These are phyloP conservation scores for Camelina laxa DNA, from an alignment of 345 rosid species.

Conservation along the genomic window DNA sequence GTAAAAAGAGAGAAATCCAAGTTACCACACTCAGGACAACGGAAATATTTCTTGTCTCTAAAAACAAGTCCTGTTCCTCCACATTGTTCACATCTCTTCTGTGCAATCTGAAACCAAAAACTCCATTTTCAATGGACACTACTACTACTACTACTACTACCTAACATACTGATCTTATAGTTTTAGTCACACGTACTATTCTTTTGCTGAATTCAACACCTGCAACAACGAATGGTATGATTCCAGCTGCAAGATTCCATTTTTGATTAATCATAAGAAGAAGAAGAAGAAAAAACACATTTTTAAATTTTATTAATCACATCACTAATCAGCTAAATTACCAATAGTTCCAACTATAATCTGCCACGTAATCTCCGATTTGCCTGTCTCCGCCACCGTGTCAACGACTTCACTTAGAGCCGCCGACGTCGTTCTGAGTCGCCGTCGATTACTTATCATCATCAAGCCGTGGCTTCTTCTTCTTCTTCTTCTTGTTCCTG, in stretches of 20 bases:
- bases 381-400: conserved; percentile 49
- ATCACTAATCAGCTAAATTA: conserved; percentile 28
- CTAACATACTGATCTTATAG: neutral
- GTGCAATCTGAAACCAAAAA: conserved; percentile 65
- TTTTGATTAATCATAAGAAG: conserved; percentile 28
- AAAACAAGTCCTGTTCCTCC: conserved; percentile 77
- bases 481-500: conserved; percentile 29
- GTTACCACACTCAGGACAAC: conserved; percentile 71
- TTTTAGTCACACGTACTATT: conserved; percentile 52
- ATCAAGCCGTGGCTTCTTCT: conserved; percentile 21
- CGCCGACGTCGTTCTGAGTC: conserved; percentile 37
- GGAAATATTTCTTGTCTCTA: conserved; percentile 55
- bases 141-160: neutral
- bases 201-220: conserved; percentile 94
- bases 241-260: conserved; percentile 75
- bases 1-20: neutral
- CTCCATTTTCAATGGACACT: neutral
- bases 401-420: conserved; percentile 49
- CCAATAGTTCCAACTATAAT: conserved; percentile 76
- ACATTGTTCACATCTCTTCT: conserved; percentile 74
- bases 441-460: conserved; percentile 28
- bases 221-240: conserved; percentile 76
- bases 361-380: conserved; percentile 71
- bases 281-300: neutral
- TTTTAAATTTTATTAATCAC: neutral